A percentile compares a stretch with the other conserved stretches of the same genome.
Evolutionary conservation across 2,329 filamentous ascomycete genomes (phyloP).

Genomic region (Diaporthe longicolla): DNA sequence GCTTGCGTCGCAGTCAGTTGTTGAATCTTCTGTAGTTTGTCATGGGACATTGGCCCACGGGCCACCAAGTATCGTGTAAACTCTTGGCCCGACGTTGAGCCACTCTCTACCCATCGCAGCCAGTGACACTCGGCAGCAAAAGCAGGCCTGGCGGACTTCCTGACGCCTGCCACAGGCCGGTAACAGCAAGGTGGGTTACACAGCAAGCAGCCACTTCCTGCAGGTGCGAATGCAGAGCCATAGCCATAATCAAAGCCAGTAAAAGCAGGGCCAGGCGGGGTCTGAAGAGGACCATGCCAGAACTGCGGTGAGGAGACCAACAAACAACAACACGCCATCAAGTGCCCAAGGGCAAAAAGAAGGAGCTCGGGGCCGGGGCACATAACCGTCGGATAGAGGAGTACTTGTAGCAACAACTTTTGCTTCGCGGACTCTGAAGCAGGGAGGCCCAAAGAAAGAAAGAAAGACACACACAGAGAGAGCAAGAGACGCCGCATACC

Average conservation of each 20-base stretch:
- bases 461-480: not conserved
- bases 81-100: not conserved
- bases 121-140: not conserved
- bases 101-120: not conserved
- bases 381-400: not conserved
- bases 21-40: not conserved
- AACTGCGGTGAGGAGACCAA: conserved; percentile 20
- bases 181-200: conserved; percentile 36
- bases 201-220: conserved; percentile 32
- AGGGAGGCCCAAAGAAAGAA: not conserved
- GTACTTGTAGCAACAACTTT: not conserved
- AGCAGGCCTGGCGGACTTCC: conserved; percentile 17
- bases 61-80: not conserved
- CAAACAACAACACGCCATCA: not conserved
- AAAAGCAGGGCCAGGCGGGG: not conserved
- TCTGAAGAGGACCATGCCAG: conserved; percentile 1
- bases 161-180: conserved; percentile 12
- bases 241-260: conserved; percentile 23
- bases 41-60: not conserved
- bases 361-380: not conserved
- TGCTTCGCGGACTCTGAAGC: not conserved
- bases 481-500: not conserved
- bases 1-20: conserved; percentile 2
- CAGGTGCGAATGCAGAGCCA: conserved; percentile 14
- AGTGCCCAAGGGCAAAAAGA: conserved; percentile 4